Conservation (phyloP, 2,329 filamentous ascomycete genomes). For the Aureobasidium melanogenum region DNA sequence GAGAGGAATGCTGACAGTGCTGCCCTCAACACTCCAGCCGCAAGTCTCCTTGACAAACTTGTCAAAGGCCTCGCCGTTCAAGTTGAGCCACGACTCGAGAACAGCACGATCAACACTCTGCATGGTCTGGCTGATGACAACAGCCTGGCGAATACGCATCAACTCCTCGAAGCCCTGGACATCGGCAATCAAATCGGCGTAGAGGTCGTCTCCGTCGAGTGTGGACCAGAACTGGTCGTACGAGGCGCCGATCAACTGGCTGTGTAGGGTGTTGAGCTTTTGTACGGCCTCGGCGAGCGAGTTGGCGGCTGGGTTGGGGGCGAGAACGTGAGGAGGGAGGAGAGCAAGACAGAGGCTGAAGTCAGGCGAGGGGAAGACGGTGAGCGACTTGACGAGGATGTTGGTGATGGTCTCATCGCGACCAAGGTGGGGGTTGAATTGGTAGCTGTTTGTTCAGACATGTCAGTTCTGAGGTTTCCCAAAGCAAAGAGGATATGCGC, state of each 20-base stretch:
- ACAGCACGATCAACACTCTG: conserved; percentile 53
- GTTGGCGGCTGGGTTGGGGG: conserved; percentile 45
- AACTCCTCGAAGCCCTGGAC: conserved; percentile 92
- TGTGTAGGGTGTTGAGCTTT: conserved; percentile 77
- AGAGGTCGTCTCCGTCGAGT: conserved; percentile 87
- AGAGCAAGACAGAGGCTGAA: conserved; percentile 92
- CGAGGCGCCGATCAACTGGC: conserved; percentile 79
- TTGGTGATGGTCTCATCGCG: conserved; percentile 98
- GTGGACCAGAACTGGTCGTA: conserved; percentile 91
- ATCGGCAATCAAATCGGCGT: conserved; percentile 90
- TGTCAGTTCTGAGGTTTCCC: not conserved
- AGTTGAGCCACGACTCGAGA: conserved; percentile 42
- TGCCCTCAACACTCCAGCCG: conserved; percentile 70
- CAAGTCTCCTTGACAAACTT: conserved; percentile 48
- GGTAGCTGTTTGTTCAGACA: conserved; percentile 57
- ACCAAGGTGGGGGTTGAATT: conserved; percentile 97
- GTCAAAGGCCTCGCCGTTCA: conserved; percentile 39
- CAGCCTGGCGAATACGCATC: conserved; percentile 81
- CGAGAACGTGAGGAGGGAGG: conserved; percentile 73
- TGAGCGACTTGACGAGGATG: conserved; percentile 95
- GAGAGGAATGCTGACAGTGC: conserved; percentile 64
- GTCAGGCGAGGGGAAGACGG: conserved; percentile 91
- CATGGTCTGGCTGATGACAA: conserved; percentile 79
- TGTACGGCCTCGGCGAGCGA: conserved; percentile 78
- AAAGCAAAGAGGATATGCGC: not conserved